phyloP scores from a whole-genome alignment of 106 monocot species.

The Phalaenopsis aphrodite region DNA sequence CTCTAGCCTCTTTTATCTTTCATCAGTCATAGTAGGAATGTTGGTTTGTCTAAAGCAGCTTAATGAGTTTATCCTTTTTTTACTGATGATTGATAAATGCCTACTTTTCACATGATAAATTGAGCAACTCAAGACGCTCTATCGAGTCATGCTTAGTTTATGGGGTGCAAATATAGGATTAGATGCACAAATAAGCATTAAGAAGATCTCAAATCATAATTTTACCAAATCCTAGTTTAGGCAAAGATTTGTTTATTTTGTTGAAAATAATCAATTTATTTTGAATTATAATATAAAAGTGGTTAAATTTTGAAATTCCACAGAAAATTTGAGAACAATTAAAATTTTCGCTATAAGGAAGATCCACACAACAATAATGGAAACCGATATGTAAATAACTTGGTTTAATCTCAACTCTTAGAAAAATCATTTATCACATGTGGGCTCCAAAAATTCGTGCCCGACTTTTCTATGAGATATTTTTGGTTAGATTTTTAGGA shows the following conservation, averaged over 20 bases:
- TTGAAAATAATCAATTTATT: not conserved
- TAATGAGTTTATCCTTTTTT: not conserved
- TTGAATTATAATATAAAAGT: not conserved
- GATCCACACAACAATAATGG: no score
- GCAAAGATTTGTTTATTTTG: not conserved
- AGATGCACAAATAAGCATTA: not conserved
- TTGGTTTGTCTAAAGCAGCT: not conserved
- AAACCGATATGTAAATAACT: no score
- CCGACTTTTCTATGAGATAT: no score
- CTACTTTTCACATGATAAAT: not conserved
- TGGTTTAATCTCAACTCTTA: no score
- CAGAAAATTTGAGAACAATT: not conserved
- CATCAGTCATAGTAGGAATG: not conserved
- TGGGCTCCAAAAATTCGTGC: no score
- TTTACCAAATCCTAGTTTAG: not conserved
- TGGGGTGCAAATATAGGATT: not conserved
- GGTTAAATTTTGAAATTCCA: not conserved
- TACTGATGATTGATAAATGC: not conserved
- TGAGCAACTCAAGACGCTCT: not conserved
- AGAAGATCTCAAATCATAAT: not conserved
- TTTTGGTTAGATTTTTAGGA: no score
- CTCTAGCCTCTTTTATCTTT: not conserved
- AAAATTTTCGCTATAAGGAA: not conserved
- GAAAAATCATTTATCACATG: no score
- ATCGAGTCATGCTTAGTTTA: not conserved